These are phyloP conservation scores for Pyrus betulifolia DNA, from an alignment of 306 rosid genomes.

Conservation along the genomic window DNA sequence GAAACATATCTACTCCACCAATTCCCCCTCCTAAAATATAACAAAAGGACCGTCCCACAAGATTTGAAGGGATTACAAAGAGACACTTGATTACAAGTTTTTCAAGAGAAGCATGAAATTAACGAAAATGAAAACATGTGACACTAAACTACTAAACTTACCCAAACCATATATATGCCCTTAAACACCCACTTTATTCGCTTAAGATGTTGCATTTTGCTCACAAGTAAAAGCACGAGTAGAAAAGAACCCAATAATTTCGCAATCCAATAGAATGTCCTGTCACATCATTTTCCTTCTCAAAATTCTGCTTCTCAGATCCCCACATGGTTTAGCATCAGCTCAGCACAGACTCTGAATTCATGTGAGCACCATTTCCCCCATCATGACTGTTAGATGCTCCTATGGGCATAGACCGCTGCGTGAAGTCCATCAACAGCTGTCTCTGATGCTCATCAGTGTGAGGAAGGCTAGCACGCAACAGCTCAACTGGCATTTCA, in stretches of 20 bases:
- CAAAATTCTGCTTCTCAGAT: background rate
- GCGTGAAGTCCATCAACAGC: constrained; percentile 65
- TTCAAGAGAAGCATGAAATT: constrained; percentile 27
- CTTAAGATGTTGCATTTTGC: constrained; percentile 15
- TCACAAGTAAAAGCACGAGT: constrained; percentile 1
- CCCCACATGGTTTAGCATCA: constrained; percentile 16
- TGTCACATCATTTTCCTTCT: background rate
- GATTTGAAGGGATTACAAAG: constrained; percentile 30
- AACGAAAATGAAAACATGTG: constrained; percentile 11
- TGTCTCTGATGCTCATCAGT: constrained; percentile 73
- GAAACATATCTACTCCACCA: background rate
- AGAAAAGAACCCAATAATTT: background rate
- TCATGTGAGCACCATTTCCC: constrained; percentile 40
- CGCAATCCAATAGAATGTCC: background rate
- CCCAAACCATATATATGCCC: constrained; percentile 28
- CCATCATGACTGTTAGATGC: constrained; percentile 46
- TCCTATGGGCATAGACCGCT: constrained; percentile 68
- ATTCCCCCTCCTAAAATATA: constrained; percentile 14
- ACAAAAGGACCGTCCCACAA: background rate
- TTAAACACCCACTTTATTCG: constrained; percentile 23
- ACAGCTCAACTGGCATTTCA: constrained; percentile 96
- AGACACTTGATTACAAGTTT: constrained; percentile 42
- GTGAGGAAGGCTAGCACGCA: constrained; percentile 94
- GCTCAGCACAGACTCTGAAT: constrained; percentile 56
- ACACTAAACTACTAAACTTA: constrained; percentile 24